Base-by-base conservation (phyloP, 345 rosid genomes). In the Gossypium sturtianum region DNA sequence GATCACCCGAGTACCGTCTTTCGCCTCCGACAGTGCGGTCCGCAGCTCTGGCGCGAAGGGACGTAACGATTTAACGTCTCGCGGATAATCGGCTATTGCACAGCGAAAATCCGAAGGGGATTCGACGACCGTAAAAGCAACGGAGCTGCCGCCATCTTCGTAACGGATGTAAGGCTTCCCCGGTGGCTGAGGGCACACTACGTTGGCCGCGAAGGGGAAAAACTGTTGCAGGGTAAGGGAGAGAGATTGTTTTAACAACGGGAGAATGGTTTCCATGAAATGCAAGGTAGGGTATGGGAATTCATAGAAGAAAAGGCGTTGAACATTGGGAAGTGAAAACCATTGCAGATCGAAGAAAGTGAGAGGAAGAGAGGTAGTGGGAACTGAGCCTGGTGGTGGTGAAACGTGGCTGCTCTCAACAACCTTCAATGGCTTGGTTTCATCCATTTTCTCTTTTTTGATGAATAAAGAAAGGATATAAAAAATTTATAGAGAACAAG, bases 231-330 rank as follows among this genome's bases (percentile, higher is more conserved):
- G 90, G 67, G 85, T 72, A 22, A 74, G 44, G 60, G 84, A 83
- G 25, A 89, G 89, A 54, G 91, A 82, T 63, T 80, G 82, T 73
- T 76, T 82, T 22, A 87, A 88, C 75, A 45, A 54, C 4, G 91
- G 88, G 20, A 87, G 22, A 60, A 72, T 56, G 69, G 76, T 69
- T 54, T 69, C 59, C n/a, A 58, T 72, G 71, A 89, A 84, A 44
- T 72, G 51, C 4, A 51, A 43, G 9, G 84, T 75, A 43, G 87
- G 74, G 73, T 70, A 52, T 29, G 75, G 76, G 77, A 75, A 75
- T 70, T 82, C 48, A 19, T 78, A 89, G 78, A 89, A 83, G 74
- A 82, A 76, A 20, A 82, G 19, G 49, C 79, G 76, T 19, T 86
- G 67, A 0, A 56, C 75, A 7, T 80, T 82, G 17, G 76, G 75